Conservation (phyloP, 306 rosid species). For the Cicer chorassanicum region DNA sequence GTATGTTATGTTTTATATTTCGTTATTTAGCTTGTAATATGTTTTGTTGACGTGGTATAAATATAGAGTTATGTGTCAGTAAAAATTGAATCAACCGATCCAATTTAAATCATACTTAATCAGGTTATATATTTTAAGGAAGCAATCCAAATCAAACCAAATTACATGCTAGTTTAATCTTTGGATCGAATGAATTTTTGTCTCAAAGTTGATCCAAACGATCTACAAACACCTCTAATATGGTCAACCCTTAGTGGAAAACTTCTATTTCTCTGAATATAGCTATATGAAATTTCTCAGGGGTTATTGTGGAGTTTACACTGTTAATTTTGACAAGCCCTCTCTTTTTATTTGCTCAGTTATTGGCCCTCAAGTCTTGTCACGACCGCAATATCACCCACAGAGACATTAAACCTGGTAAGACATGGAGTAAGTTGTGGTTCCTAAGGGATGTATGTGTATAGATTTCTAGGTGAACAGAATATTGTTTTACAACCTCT, state of each 20-base stretch:
- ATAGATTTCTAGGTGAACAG: conserved; percentile 20
- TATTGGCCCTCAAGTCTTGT: conserved; percentile 87
- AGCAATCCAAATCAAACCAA: not conserved
- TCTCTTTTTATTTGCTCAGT: conserved; percentile 55
- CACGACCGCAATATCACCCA: conserved; percentile 94
- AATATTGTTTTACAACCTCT: conserved; percentile 5
- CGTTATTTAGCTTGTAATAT: not conserved
- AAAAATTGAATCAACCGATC: not conserved
- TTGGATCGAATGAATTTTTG: not conserved
- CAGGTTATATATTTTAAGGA: not conserved
- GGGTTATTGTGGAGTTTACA: not conserved
- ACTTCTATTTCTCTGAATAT: conserved; percentile 21
- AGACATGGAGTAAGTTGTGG: conserved; percentile 44
- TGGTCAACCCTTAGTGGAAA: not conserved
- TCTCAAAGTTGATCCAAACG: not conserved
- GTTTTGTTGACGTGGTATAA: not conserved
- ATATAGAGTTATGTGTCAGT: not conserved
- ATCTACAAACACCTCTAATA: not conserved
- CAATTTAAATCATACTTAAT: not conserved
- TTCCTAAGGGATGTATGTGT: conserved; percentile 13
- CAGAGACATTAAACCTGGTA: conserved; percentile 98
- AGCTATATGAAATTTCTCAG: conserved; percentile 3
- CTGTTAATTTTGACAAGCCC: conserved; percentile 24
- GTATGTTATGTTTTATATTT: not conserved
- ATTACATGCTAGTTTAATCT: not conserved